phyloP scores from a whole-genome alignment of 2,329 filamentous ascomycete species.

The Epichloe festucae region DNA sequence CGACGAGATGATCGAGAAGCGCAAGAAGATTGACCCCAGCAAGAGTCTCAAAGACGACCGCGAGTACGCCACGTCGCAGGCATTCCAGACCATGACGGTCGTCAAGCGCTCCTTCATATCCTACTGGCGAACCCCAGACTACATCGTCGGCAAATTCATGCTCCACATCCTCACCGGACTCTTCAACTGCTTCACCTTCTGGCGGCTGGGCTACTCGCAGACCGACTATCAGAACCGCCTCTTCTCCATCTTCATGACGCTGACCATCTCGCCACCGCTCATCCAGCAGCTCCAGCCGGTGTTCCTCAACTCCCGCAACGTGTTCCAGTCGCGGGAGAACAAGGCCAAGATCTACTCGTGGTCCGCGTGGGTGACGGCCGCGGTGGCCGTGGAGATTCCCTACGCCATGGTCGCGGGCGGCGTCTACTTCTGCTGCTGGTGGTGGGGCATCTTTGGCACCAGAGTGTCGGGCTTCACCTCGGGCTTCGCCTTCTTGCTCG shows the following conservation, averaged over 20 bases:
- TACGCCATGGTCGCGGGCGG: conserved; percentile 53
- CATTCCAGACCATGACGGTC: conserved; percentile 38
- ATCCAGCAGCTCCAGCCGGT: conserved; percentile 68
- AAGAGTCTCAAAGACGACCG: conserved; percentile 34
- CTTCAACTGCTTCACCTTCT: conserved; percentile 63
- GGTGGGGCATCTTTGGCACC: conserved; percentile 36
- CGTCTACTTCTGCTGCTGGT: conserved; percentile 40
- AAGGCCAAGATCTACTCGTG: conserved; percentile 73
- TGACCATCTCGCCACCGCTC: conserved; percentile 60
- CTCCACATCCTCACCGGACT: conserved; percentile 49
- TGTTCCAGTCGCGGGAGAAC: conserved; percentile 61
- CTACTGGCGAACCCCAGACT: conserved; percentile 54
- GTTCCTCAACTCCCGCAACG: conserved; percentile 49
- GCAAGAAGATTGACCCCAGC: conserved; percentile 25
- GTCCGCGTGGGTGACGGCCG: conserved; percentile 54
- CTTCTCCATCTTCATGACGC: conserved; percentile 65
- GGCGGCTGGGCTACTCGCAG: conserved; percentile 40
- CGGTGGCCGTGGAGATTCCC: conserved; percentile 56
- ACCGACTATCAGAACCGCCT: conserved; percentile 58
- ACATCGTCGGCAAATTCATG: conserved; percentile 48
- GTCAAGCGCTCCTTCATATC: conserved; percentile 45
- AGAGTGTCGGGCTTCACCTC: conserved; percentile 39
- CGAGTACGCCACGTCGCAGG: conserved; percentile 50
- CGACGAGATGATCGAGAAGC: conserved; percentile 33
- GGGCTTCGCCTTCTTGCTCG: conserved; percentile 48